phyloP scores from a whole-genome alignment of 2,329 filamentous ascomycete genomes.

The Scedosporium dehoogii region DNA sequence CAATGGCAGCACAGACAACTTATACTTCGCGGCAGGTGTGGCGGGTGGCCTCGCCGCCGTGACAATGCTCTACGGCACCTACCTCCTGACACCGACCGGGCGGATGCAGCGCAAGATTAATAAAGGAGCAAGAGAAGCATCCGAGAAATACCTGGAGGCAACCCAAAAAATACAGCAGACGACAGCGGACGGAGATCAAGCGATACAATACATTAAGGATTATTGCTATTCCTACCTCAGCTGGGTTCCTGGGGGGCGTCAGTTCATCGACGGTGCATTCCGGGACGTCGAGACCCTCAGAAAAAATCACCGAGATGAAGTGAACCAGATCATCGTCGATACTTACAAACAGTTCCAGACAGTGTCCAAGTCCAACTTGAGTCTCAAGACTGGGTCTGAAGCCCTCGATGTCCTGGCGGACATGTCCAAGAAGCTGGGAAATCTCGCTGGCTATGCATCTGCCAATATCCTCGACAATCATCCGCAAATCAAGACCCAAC shows the following conservation, averaged over 20 bases:
- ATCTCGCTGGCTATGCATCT: conserved; percentile 52
- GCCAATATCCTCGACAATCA: conserved; percentile 63
- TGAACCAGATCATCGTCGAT: conserved; percentile 57
- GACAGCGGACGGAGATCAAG: conserved; percentile 57
- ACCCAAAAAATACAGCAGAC: conserved; percentile 50
- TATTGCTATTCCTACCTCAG: conserved; percentile 59
- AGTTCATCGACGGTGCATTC: conserved; percentile 61
- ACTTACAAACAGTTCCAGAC: conserved; percentile 59
- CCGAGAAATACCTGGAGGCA: conserved; percentile 49
- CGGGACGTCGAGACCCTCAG: conserved; percentile 60
- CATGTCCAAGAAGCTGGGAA: conserved; percentile 46
- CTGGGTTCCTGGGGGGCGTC: conserved; percentile 61
- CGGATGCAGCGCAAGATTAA: conserved; percentile 31
- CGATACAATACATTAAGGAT: conserved; percentile 53
- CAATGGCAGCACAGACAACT: conserved; percentile 14
- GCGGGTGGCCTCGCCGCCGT: conserved; percentile 34
- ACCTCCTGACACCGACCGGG: conserved; percentile 33
- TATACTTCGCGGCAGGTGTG: conserved; percentile 29
- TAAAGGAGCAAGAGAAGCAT: conserved; percentile 41
- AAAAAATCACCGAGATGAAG: conserved; percentile 57
- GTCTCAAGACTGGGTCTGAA: conserved; percentile 49
- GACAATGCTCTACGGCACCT: conserved; percentile 30
- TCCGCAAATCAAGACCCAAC: conserved; percentile 60
- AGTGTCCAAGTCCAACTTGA: conserved; percentile 49
- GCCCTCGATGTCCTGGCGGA: conserved; percentile 55